Base-by-base conservation (phyloP, 2,329 filamentous ascomycete species). In the Parastagonospora avenae region DNA sequence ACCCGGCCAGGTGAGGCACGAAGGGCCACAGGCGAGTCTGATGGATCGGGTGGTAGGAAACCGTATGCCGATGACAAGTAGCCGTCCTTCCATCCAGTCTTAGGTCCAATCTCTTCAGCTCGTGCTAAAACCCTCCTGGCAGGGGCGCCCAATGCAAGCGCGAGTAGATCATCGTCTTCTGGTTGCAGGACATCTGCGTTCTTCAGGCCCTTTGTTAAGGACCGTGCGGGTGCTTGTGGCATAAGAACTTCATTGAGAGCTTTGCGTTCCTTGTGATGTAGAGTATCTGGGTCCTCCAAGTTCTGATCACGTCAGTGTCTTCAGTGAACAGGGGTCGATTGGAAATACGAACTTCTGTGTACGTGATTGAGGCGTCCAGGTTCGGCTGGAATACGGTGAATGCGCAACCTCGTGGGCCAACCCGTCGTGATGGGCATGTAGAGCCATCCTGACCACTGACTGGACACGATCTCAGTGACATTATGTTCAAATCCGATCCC, bases 31-130 rank as follows among this genome's bases (percentile, higher is more conserved):
- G 75, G 74, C 0, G 80, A 68, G 46, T 80, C 80, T 52, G 80
- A 78, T n/a, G 79, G 76, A 52, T 82, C 79, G 0, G 76, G 75
- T 0, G 80, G 78, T 9, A 77, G 79, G 49, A 82, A 82, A 0
- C 80, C 81, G 33, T 80, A 75, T 46, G 78, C 77, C n/a, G 74
- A 74, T 37, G 74, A 79, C 19, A 82, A 75, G 58, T 80, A 82
- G 4, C 79, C 79, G 51, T 83, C 81, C 46, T 78, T 74, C 80
- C 80, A 83, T 16, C 81, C 80, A 0, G 78, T 81, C 31, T 68
- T 64, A 0, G 76, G 71, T 0, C 80, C 80, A 12, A 83, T 77
- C 27, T 80, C 76, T 55, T 82, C 79, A 5, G 80, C 80, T 38
- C 80, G 68, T 27, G 79, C 65, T 46, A 83, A 77, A 1, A 83